Conservation (phyloP, 441 rosid genomes). For the Pelargonium citronellum region DNA sequence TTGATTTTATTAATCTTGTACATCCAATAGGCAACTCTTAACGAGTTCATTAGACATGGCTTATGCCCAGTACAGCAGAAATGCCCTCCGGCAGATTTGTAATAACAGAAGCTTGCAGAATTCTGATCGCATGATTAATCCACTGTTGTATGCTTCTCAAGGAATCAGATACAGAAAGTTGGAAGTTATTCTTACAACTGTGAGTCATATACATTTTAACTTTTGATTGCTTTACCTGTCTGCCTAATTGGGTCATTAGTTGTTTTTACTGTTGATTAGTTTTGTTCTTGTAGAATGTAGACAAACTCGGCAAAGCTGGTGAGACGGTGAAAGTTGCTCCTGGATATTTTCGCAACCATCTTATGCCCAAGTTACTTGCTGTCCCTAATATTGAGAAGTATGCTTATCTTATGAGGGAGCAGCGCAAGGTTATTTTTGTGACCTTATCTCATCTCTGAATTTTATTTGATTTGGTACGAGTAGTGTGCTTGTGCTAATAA, state of each 20-base stretch:
- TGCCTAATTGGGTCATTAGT: background rate
- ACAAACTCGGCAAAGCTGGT: slow-evolving; percentile 92
- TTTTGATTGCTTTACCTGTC: background rate
- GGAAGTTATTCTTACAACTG: slow-evolving; percentile 25
- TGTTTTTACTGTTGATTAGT: slow-evolving; percentile 16
- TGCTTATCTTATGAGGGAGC: slow-evolving; percentile 78
- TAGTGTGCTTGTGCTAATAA: background rate
- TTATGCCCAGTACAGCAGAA: background rate
- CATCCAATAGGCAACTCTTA: background rate
- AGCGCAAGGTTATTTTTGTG: slow-evolving; percentile 53
- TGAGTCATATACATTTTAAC: background rate
- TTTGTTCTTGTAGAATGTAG: slow-evolving; percentile 45
- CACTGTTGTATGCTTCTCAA: slow-evolving; percentile 18
- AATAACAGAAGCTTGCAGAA: background rate
- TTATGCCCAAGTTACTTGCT: slow-evolving; percentile 94
- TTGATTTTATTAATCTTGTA: no score
- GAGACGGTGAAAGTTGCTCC: slow-evolving; percentile 91
- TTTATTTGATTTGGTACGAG: background rate
- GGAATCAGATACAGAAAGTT: slow-evolving; percentile 23
- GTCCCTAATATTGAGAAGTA: slow-evolving; percentile 88
- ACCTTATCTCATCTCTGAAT: background rate
- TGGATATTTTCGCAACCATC: slow-evolving; percentile 80
- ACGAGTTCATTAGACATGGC: slow-evolving; percentile 1
- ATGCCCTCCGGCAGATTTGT: background rate
- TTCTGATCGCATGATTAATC: slow-evolving; percentile 8